Base-by-base conservation (phyloP, 352 stramenopile species). In the Phytopythium vexans region DNA sequence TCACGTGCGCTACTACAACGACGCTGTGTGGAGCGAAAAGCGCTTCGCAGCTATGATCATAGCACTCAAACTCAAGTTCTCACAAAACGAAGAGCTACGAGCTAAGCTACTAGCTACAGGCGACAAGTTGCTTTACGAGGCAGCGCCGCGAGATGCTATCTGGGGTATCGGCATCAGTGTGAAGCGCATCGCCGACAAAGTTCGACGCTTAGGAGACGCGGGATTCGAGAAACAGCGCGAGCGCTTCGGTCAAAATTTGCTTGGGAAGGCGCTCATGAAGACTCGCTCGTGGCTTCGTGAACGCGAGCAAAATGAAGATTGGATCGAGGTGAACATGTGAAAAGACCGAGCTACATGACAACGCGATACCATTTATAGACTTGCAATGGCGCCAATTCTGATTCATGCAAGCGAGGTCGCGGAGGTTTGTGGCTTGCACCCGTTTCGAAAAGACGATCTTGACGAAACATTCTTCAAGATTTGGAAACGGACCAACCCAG, bases 51-150 rank as follows among this genome's bases (percentile, higher is more conserved):
- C 70, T 34, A 86, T 88, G 74, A 50, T 88, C n/a, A 58, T 80
- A 6, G 77, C 68, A 14, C 64, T 88, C 38, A 78, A 85, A 52
- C 74, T 85, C 49, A 88, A 88, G 46, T 88, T 88, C 43, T 51
- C 49, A 4, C 65, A 54, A 1, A 61, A 72, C 47, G 60, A 73
- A 1, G 60, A 60, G 21, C 42, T 86, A 14, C 21, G 54, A 10
- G 39, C 45, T 3, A 60, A 64, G 33, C 62, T 88, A 1, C 60
- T 88, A 36, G 58, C 68, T 8, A 88, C 74, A 0, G 60, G 68
- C 10, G 49, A 72, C 15, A 82, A 79, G 53, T 58, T 12, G 4
- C 40, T 88, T 6, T 88, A 88, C 16, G 74, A 88, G 47, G 77
- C 74, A 0, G 74, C 74, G 1, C 63, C 60, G 0, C 39, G 33